Percentiles rank a stretch among this genome's conserved stretches.
phyloP scores from a whole-genome alignment of 176 grass and related monocot species.

The Miscanthus lutarioriparius region DNA sequence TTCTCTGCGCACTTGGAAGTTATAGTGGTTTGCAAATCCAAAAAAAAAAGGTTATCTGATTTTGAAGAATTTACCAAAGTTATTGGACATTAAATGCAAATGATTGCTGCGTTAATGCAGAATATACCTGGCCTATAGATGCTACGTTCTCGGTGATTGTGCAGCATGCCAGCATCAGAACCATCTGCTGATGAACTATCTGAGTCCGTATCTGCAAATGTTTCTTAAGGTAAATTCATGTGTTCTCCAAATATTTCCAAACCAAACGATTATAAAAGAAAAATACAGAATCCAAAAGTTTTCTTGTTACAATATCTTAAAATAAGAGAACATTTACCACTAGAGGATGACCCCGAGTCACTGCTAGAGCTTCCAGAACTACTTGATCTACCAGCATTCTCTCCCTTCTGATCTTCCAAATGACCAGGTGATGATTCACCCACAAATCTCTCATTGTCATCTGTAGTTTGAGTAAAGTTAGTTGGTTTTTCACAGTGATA shows the following conservation, averaged over 20 bases:
- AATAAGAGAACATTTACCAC: constrained; percentile 49
- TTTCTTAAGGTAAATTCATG: constrained; percentile 42
- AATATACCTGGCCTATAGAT: constrained; percentile 53
- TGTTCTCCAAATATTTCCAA: constrained; percentile 6
- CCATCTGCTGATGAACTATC: constrained; percentile 84
- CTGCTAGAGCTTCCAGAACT: constrained; percentile 81
- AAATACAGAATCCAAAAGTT: background rate
- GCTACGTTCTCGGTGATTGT: constrained; percentile 68
- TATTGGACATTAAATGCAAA: constrained; percentile 1
- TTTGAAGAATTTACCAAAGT: constrained; percentile 14
- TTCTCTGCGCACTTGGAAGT: background rate
- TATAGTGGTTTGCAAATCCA: background rate
- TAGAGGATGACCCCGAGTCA: constrained; percentile 71
- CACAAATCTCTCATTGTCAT: constrained; percentile 59
- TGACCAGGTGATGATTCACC: constrained; percentile 53
- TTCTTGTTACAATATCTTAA: constrained; percentile 11
- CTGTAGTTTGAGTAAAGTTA: constrained; percentile 39
- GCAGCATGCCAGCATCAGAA: constrained; percentile 68
- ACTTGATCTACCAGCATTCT: constrained; percentile 59
- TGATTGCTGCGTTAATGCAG: constrained; percentile 4
- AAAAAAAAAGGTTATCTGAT: background rate
- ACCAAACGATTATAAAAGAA: background rate
- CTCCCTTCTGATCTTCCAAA: constrained; percentile 57
- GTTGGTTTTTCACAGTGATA: constrained; percentile 22
- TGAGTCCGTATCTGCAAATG: constrained; percentile 66